Evolutionary conservation across 2,329 filamentous ascomycete species (phyloP).

Genomic region (Dactylellina parvicollis): DNA sequence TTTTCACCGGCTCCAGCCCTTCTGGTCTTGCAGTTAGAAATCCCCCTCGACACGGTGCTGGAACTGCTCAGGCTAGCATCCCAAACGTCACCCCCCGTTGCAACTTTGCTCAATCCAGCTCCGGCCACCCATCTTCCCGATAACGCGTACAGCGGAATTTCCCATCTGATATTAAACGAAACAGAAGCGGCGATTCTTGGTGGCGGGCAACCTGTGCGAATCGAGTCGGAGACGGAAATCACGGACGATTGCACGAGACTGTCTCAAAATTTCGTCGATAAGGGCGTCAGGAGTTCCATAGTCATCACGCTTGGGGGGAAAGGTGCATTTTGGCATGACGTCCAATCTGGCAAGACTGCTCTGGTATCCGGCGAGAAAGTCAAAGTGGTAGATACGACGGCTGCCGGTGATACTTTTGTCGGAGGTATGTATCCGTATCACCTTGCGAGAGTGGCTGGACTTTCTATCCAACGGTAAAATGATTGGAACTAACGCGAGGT

Average conservation of each 20-base stretch:
- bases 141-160: conserved; percentile 73
- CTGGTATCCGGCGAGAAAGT: conserved; percentile 74
- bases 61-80: conserved; percentile 68
- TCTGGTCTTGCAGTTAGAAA: conserved; percentile 81
- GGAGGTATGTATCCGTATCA: conserved; percentile 64
- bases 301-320: conserved; percentile 83
- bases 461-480: not conserved
- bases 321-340: conserved; percentile 75
- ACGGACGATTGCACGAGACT: conserved; percentile 26
- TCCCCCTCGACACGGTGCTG: conserved; percentile 73
- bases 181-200: conserved; percentile 76
- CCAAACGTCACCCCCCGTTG: conserved; percentile 56
- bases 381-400: conserved; percentile 88
- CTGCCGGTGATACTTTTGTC: conserved; percentile 92
- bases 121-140: conserved; percentile 76
- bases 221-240: conserved; percentile 20
- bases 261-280: conserved; percentile 70
- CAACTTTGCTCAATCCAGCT: conserved; percentile 80
- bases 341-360: conserved; percentile 63
- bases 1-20: conserved; percentile 67
- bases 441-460: not conserved
- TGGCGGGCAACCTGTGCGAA: conserved; percentile 55
- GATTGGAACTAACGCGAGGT: not conserved
- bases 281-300: conserved; percentile 76
- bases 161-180: conserved; percentile 88